A percentile compares a stretch with the other conserved stretches of the same genome.
phyloP scores from a whole-genome alignment of 2,329 filamentous ascomycete species.

The Botrytis squamosa region DNA sequence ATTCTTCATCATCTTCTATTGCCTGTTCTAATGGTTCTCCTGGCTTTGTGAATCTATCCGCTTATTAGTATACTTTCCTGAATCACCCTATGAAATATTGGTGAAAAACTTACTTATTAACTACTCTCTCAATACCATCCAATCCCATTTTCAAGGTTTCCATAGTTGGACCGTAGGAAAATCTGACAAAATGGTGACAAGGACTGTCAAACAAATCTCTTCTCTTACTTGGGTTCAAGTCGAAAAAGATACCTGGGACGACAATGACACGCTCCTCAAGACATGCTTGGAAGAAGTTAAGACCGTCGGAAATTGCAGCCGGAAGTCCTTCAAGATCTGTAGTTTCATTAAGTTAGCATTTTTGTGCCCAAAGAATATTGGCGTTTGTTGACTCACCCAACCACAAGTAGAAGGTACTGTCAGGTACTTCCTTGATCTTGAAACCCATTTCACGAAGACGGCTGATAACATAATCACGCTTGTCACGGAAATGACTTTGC shows the following conservation, averaged over 20 bases:
- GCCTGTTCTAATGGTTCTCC: conserved; percentile 16
- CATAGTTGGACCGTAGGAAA: conserved; percentile 83
- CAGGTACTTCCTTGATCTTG: conserved; percentile 76
- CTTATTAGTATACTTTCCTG: background rate
- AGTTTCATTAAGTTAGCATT: background rate
- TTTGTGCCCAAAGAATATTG: background rate
- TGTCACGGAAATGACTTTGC: conserved; percentile 83
- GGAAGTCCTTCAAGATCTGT: conserved; percentile 65
- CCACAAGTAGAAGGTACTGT: conserved; percentile 95
- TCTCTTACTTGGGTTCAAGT: conserved; percentile 85
- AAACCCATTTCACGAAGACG: conserved; percentile 86
- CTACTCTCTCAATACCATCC: conserved; percentile 80
- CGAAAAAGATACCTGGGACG: conserved; percentile 97
- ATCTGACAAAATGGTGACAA: conserved; percentile 86
- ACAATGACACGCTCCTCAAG: conserved; percentile 94
- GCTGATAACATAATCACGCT: conserved; percentile 85
- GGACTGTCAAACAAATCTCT: conserved; percentile 92
- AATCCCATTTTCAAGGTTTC: conserved; percentile 74
- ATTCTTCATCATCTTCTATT: background rate
- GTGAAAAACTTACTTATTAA: conserved; percentile 57
- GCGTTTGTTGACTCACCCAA: conserved; percentile 39
- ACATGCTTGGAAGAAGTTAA: conserved; percentile 97
- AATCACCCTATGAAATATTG: too few species aligned
- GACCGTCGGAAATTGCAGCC: conserved; percentile 80
- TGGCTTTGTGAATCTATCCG: conserved; percentile 3